Conservation (phyloP, 257 asterid genomes). For the Nicotiana noctiflora region DNA sequence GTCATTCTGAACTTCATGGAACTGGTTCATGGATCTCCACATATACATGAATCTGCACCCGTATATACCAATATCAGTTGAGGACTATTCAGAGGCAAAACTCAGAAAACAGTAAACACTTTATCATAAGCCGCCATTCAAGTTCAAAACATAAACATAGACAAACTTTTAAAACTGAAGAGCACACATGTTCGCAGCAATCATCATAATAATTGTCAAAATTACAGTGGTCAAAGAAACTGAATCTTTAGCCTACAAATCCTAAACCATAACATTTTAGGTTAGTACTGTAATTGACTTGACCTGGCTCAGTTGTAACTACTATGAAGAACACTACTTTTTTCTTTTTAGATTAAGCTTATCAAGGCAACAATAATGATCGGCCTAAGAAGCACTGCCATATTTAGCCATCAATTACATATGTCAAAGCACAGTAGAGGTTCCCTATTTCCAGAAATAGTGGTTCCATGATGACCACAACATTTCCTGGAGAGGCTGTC, state of each 20-base stretch:
- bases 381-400: background rate
- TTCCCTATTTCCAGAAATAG: background rate
- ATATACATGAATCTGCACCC: conserved; percentile 88
- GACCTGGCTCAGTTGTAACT: too few relatives aligned
- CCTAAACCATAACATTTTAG: too few relatives aligned
- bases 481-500: conserved; percentile 7
- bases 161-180: background rate
- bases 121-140: background rate
- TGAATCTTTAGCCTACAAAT: too few relatives aligned
- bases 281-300: too few relatives aligned
- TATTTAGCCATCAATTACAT: conserved; percentile 4
- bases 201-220: background rate
- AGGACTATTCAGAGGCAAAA: background rate
- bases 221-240: background rate
- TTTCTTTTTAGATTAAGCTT: background rate
- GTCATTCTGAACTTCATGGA: conserved; percentile 74
- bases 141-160: background rate
- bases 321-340: too few relatives aligned
- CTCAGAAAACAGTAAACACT: background rate
- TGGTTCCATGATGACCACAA: conserved; percentile 10
- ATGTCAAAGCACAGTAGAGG: background rate
- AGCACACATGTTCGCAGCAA: background rate
- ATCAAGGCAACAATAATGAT: background rate
- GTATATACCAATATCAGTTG: conserved; percentile 11
- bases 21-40: conserved; percentile 98